A percentile compares a stretch with the other conserved stretches of the same genome.
Evolutionary conservation across 331 rosid species (phyloP).

Genomic region (Prunus yedoensis): DNA sequence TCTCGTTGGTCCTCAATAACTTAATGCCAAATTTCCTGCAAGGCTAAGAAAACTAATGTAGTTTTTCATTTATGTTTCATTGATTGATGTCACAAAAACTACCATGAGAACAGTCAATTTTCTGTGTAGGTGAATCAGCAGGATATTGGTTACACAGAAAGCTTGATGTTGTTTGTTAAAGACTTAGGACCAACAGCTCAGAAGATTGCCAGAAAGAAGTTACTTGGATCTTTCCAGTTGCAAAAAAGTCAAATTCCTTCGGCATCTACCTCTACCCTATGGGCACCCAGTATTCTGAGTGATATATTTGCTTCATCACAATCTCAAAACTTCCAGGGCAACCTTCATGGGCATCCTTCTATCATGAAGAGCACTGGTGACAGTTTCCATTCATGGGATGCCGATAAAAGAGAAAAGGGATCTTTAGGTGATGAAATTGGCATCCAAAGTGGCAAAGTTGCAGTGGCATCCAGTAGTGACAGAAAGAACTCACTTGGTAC

Average conservation of each 20-base stretch:
- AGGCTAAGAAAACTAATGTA: background rate
- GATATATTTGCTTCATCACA: conserved; percentile 3
- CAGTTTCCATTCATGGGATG: conserved; percentile 11
- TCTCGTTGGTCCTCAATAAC: too few relatives aligned
- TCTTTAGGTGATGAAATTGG: conserved; percentile 13
- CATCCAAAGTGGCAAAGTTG: background rate
- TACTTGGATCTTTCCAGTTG: conserved; percentile 29
- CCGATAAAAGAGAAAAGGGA: conserved; percentile 14
- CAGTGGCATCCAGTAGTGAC: conserved; percentile 16
- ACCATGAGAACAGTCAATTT: background rate
- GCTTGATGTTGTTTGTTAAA: conserved; percentile 55
- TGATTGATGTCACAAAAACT: background rate
- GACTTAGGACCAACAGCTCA: conserved; percentile 61
- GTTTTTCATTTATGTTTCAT: background rate
- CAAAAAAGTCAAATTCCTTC: conserved; percentile 28
- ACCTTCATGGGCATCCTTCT: background rate
- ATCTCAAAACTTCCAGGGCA: conserved; percentile 23
- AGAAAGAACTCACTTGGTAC: conserved; percentile 4
- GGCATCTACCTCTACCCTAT: conserved; percentile 18
- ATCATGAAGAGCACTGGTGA: background rate
- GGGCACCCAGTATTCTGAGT: conserved; percentile 13
- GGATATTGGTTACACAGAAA: conserved; percentile 50
- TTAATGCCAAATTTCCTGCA: background rate
- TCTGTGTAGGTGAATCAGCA: conserved; percentile 44
- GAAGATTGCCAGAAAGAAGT: conserved; percentile 46